These are phyloP conservation scores for Chrysanthemum makinoi DNA, from an alignment of 129 eudicot genomes.

Conservation along the genomic window DNA sequence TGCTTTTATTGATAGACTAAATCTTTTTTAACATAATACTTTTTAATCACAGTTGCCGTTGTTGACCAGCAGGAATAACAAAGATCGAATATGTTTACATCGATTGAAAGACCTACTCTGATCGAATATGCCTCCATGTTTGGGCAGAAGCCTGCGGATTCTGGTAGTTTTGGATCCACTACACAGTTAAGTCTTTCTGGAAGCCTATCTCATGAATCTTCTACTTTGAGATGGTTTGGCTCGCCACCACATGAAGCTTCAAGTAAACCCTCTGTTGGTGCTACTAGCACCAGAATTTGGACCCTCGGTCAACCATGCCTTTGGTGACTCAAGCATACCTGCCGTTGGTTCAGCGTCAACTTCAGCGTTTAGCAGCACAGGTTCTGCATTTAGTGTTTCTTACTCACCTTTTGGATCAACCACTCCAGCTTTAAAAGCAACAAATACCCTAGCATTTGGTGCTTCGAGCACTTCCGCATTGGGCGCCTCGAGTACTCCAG, in stretches of 20 bases:
- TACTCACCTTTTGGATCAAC: too few relatives aligned
- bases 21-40: too few relatives aligned
- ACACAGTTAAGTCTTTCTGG: slow-evolving; percentile 66
- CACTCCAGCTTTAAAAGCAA: too few relatives aligned
- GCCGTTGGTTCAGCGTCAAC: neutral
- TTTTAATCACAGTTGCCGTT: too few relatives aligned
- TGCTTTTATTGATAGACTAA: too few relatives aligned
- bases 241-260: neutral
- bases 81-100: too few relatives aligned
- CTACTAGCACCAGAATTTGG: neutral
- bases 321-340: neutral
- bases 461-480: too few relatives aligned
- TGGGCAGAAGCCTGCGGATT: slow-evolving; percentile 66
- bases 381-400: too few relatives aligned
- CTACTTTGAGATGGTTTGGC: slow-evolving; percentile 25
- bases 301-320: neutral
- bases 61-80: too few relatives aligned
- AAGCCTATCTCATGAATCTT: slow-evolving; percentile 60
- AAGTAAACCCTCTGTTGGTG: neutral
- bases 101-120: too few relatives aligned
- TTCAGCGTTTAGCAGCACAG: neutral
- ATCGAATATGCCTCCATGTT: slow-evolving; percentile 50
- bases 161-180: slow-evolving; percentile 68
- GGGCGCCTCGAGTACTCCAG: too few relatives aligned
- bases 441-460: too few relatives aligned